Base-by-base conservation (phyloP, 2,329 filamentous ascomycete genomes). In the Pseudogymnoascus sp. region DNA sequence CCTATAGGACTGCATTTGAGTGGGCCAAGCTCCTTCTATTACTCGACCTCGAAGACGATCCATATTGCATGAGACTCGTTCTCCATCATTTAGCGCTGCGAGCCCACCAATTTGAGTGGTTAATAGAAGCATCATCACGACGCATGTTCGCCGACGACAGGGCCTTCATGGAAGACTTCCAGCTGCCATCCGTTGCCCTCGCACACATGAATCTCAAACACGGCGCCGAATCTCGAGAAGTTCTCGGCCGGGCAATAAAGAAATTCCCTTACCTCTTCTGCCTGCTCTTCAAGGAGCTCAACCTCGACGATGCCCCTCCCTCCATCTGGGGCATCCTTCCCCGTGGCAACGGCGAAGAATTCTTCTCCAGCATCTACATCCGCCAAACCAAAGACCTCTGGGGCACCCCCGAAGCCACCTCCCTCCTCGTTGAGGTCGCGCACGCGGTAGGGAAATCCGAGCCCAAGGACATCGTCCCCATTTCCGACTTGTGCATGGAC, bases 1-100 rank as follows among this genome's bases (percentile, higher is more conserved):
- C 93, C 1, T 96, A 91, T 80, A 84, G 92, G 56, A 97, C 95
- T 0, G 91, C 92, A 0, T 86, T 96, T 59, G 95, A 97, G 75
- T 99, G 95, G 93, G 84, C 90, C 6, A 96, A 95, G 76, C 77
- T 97, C 5, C 79, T 97, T 8, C 81, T 96, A 31, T 84, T 87
- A 64, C 76, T 97, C 64, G 85, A 92, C 68, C 86, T 86, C 3
- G 77, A 81, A 59, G 78, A 80, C 3, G 95, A 99, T 72, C 92
- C 92, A 0, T 97, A 96, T 70, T 90, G 86, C 56, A 84, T 96
- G 71, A 82, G 87, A 65, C 83, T 96, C 63, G 82, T 91, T 66
- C 84, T 96, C 59, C 93, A 97, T 72, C 85, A 91, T 67, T 81
- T 96, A 62, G 91, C 92, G 1, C 80, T 97, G n/a, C 86, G 91